These are phyloP conservation scores for Sporisorium scitamineum DNA, from an alignment of 1,284 basidiomycete genomes.

Conservation along the genomic window DNA sequence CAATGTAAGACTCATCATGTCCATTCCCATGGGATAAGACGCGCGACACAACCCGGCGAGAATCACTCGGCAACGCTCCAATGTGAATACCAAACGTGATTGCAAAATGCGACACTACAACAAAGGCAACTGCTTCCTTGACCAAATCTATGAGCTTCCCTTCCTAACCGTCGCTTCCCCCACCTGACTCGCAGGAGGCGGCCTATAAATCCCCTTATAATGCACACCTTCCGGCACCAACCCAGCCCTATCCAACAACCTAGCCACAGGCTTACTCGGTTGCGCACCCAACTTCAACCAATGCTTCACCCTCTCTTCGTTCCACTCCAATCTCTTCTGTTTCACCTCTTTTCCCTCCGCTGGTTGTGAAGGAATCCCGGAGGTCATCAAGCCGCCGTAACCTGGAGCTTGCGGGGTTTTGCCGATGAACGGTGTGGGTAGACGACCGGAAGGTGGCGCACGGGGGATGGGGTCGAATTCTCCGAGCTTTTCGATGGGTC, in stretches of 20 bases:
- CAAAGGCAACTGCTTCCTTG: not conserved
- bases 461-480: conserved; percentile 80
- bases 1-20: no score
- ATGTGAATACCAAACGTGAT: not conserved
- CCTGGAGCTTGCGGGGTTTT: conserved; percentile 17
- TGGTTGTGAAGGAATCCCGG: conserved; percentile 26
- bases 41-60: no score
- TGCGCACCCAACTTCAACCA: conserved; percentile 88
- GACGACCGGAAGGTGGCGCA: conserved; percentile 9
- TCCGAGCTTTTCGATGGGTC: conserved; percentile 88
- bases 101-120: not conserved
- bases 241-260: conserved; percentile 77
- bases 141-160: not conserved
- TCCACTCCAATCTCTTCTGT: conserved; percentile 87
- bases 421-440: conserved; percentile 28
- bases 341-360: conserved; percentile 37
- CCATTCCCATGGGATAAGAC: no score
- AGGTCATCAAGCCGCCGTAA: conserved; percentile 55
- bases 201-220: conserved; percentile 61
- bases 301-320: conserved; percentile 86
- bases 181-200: conserved; percentile 12
- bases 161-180: not conserved
- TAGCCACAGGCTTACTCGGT: conserved; percentile 82
- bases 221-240: conserved; percentile 54
- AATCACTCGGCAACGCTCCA: no score